These are phyloP conservation scores for Calonectria hawksworthii DNA, from an alignment of 2,329 filamentous ascomycete genomes.

Conservation along the genomic window DNA sequence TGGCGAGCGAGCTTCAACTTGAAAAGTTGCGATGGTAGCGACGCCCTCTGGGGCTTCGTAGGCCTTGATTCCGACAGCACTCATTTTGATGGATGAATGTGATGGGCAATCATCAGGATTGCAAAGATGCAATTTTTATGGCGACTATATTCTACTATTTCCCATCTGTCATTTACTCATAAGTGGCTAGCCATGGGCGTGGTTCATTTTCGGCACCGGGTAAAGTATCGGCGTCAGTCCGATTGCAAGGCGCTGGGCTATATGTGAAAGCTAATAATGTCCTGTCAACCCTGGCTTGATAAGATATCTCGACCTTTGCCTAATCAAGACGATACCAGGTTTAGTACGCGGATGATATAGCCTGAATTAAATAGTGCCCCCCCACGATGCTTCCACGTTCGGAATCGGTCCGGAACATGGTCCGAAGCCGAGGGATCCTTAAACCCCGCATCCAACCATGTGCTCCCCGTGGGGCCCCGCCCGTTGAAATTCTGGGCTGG, in stretches of 20 bases:
- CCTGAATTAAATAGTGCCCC: neutral
- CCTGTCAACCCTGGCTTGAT: neutral
- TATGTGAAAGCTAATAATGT: neutral
- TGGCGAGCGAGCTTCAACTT: slow-evolving; percentile 1
- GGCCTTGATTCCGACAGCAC: neutral
- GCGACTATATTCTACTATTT: neutral
- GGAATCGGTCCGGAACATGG: slow-evolving; percentile 13
- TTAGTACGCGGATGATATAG: neutral
- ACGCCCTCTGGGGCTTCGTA: slow-evolving; percentile 8
- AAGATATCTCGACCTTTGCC: neutral
- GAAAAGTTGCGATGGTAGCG: neutral
- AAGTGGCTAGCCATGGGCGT: neutral
- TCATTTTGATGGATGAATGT: neutral
- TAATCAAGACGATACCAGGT: neutral
- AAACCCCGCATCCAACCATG: slow-evolving; percentile 12
- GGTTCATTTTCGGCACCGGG: neutral
- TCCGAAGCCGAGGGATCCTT: slow-evolving; percentile 8
- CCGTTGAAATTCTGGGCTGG: neutral
- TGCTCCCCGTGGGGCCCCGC: slow-evolving; percentile 16
- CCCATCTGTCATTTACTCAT: neutral
- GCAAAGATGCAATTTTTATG: too few relatives aligned
- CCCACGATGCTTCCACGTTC: neutral
- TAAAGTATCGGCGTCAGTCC: neutral
- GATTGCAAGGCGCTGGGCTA: neutral
- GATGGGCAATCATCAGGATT: neutral